Percentiles rank a stretch among this genome's conserved stretches.
Evolutionary conservation across 1,284 basidiomycete genomes (phyloP).

Genomic region (Phaffia rhodozyma): DNA sequence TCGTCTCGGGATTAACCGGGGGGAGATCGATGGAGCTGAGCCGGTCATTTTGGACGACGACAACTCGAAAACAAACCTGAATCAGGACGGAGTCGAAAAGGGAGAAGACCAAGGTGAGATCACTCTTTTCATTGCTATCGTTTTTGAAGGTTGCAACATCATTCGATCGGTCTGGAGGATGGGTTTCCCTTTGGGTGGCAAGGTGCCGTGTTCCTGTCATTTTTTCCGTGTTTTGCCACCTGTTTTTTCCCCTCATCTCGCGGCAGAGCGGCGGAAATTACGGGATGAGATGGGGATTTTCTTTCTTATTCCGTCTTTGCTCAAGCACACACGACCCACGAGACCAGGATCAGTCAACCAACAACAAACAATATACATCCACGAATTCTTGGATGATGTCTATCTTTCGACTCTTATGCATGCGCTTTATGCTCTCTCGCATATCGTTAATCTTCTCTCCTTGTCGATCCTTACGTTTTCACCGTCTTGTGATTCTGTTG

Average conservation of each 20-base stretch:
- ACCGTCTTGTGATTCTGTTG: too few relatives aligned
- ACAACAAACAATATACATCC: too few relatives aligned
- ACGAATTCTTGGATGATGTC: too few relatives aligned
- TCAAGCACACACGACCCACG: too few relatives aligned
- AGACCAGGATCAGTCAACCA: too few relatives aligned
- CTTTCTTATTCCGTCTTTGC: conserved; percentile 28
- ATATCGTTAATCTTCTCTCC: too few relatives aligned
- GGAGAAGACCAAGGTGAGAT: conserved; percentile 18
- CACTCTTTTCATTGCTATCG: not conserved
- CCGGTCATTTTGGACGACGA: conserved; percentile 12
- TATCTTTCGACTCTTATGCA: conserved; percentile 24
- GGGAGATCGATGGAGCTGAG: conserved; percentile 15
- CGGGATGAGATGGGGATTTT: too few relatives aligned
- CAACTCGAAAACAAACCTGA: conserved; percentile 8
- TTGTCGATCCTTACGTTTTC: too few relatives aligned
- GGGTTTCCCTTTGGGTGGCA: not conserved
- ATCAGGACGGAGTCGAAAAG: conserved; percentile 17
- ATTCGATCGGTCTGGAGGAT: not conserved
- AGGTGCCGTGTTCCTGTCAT: not conserved
- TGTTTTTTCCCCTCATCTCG: not conserved
- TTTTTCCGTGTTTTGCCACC: not conserved
- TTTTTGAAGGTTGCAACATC: too few relatives aligned
- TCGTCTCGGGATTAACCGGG: conserved; percentile 4
- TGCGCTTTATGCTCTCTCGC: conserved; percentile 25
- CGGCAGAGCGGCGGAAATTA: too few relatives aligned